These are phyloP conservation scores for Capsicum chinense DNA, from an alignment of 257 asterid species.

Conservation along the genomic window DNA sequence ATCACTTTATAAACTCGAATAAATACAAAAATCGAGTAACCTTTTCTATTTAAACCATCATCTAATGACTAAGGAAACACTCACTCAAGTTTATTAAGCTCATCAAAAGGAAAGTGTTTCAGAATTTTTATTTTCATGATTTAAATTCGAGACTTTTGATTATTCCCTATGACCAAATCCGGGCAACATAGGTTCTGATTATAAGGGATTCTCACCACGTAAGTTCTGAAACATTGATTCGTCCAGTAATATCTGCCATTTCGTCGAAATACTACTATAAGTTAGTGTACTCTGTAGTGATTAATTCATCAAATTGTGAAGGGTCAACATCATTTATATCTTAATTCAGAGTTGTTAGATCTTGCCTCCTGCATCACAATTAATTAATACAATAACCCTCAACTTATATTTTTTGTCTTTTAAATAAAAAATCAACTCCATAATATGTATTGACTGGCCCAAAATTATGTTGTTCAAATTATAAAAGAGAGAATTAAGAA, in stretches of 20 bases:
- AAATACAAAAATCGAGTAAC: too few relatives aligned
- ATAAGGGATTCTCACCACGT: background rate
- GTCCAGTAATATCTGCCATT: constrained; percentile 11
- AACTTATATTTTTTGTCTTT: background rate
- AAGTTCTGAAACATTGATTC: background rate
- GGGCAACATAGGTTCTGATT: background rate
- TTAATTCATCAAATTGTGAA: constrained; percentile 19
- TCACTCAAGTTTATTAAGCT: too few relatives aligned
- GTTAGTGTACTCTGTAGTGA: background rate
- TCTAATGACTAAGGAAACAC: too few relatives aligned
- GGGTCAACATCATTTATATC: background rate
- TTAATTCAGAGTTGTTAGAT: background rate
- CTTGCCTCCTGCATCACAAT: background rate
- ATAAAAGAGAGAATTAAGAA: background rate
- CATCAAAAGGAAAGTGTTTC: too few relatives aligned
- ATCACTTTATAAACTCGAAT: too few relatives aligned
- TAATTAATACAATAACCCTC: background rate
- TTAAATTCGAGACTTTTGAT: too few relatives aligned
- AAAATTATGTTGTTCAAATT: background rate
- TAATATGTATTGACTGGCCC: background rate
- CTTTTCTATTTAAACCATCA: too few relatives aligned
- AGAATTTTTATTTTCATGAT: too few relatives aligned
- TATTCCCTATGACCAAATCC: background rate
- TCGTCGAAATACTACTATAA: background rate
- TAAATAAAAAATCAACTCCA: background rate